phyloP scores from a whole-genome alignment of 1,139 yeast genomes.

The Yamadazyma oceani region DNA sequence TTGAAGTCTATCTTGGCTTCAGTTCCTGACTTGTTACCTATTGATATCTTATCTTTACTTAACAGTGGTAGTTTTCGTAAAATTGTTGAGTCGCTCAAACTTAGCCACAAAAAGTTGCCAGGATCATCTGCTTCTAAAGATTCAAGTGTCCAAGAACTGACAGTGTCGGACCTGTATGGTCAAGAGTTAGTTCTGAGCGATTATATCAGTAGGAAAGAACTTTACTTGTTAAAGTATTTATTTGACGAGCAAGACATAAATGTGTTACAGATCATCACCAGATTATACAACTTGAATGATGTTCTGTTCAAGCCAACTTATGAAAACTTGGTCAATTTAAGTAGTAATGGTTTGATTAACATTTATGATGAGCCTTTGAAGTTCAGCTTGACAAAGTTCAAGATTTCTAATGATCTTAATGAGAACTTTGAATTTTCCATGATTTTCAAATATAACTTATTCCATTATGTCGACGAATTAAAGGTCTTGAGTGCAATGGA shows the following conservation, averaged over 20 bases:
- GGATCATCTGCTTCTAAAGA: too few species aligned
- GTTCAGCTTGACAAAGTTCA: slow-evolving; percentile 13
- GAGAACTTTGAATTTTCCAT: slow-evolving; percentile 21
- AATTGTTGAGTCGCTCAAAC: slow-evolving; percentile 6
- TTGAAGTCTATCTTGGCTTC: slow-evolving; percentile 20
- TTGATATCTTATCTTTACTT: slow-evolving; percentile 13
- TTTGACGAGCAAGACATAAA: neutral
- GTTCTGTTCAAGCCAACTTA: slow-evolving; percentile 1
- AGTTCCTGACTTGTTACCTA: slow-evolving; percentile 11
- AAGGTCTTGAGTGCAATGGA: slow-evolving; percentile 14
- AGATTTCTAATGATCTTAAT: slow-evolving; percentile 13
- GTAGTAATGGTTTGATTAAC: slow-evolving; percentile 10
- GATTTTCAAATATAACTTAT: slow-evolving; percentile 16
- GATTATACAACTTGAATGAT: slow-evolving; percentile 7
- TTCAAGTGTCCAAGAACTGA: neutral
- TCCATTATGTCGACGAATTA: slow-evolving; percentile 16
- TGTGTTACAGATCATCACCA: slow-evolving; percentile 6
- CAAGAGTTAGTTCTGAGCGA: neutral
- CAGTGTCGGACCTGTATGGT: neutral
- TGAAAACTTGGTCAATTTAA: slow-evolving; percentile 7
- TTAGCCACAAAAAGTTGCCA: neutral
- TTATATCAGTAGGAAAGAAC: neutral
- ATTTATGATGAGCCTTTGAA: slow-evolving; percentile 8
- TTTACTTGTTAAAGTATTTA: slow-evolving; percentile 6
- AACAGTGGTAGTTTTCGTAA: slow-evolving; percentile 8